phyloP scores from a whole-genome alignment of 140 eudicot species.

The Oenanthe javanica region DNA sequence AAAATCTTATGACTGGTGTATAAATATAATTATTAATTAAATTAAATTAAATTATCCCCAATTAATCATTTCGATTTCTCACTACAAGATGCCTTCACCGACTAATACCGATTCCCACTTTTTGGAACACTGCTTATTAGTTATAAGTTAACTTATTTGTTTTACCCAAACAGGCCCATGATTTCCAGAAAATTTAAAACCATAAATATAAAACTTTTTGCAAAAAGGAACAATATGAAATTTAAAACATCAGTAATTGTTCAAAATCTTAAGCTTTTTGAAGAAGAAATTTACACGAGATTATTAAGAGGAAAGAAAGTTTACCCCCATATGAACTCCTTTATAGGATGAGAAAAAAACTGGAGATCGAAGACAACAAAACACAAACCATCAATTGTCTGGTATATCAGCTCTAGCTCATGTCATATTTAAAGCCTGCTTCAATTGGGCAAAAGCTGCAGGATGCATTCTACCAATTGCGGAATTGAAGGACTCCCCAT shows the following conservation, averaged over 20 bases:
- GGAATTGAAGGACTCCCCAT: slow-evolving; percentile 78
- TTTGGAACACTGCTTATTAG: too few species aligned
- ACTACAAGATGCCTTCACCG: too few species aligned
- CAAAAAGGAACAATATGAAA: too few species aligned
- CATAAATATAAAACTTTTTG: background rate
- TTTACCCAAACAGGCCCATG: too few species aligned
- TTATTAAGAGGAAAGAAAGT: background rate
- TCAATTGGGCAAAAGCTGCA: slow-evolving; percentile 75
- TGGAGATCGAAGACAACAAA: background rate
- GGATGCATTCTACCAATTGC: slow-evolving; percentile 88
- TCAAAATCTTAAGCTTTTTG: too few species aligned
- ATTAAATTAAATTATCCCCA: too few species aligned
- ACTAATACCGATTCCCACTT: too few species aligned
- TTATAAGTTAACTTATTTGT: too few species aligned
- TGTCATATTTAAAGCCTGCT: slow-evolving; percentile 83
- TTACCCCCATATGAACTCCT: slow-evolving; percentile 20
- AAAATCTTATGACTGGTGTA: too few species aligned
- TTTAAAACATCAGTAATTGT: too few species aligned
- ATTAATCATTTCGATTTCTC: too few species aligned
- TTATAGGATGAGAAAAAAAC: slow-evolving; percentile 14
- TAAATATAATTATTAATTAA: too few species aligned
- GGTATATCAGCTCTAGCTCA: slow-evolving; percentile 15
- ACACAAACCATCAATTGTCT: slow-evolving; percentile 9
- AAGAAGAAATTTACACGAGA: background rate
- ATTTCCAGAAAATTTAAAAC: background rate